Conservation (phyloP, 495 filamentous ascomycete species). For the Thermothielavioides terrestris region DNA sequence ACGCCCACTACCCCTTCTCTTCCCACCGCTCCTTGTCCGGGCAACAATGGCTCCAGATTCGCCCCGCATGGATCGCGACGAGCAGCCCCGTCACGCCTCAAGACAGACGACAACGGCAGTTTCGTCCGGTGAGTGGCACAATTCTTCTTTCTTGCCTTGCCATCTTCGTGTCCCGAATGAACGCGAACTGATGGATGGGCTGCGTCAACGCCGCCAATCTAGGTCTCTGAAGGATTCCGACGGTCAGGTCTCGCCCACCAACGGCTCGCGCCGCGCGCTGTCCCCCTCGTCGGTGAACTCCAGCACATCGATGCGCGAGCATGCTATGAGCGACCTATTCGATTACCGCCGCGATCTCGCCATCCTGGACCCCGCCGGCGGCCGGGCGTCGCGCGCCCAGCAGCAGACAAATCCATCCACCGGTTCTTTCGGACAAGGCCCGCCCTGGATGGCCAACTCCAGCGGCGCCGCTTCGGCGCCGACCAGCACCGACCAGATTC, state of each 20-base stretch:
- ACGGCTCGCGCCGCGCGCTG: slow-evolving; percentile 34
- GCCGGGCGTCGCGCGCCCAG: slow-evolving; percentile 41
- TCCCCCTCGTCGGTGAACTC: slow-evolving; percentile 42
- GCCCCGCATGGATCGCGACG: slow-evolving; percentile 30
- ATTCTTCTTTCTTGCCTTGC: slow-evolving; percentile 1
- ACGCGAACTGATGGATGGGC: slow-evolving; percentile 19
- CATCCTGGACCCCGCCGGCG: slow-evolving; percentile 52
- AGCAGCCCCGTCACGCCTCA: slow-evolving; percentile 48
- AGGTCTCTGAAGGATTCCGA: slow-evolving; percentile 36
- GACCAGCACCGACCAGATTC: slow-evolving; percentile 23
- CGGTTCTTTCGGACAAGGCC: slow-evolving; percentile 35
- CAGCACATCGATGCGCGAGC: slow-evolving; percentile 38
- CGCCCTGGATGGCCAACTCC: slow-evolving; percentile 41
- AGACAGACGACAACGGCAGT: slow-evolving; percentile 44
- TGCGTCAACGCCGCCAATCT: slow-evolving; percentile 19
- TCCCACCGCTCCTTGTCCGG: slow-evolving; percentile 35
- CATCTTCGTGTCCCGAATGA: neutral
- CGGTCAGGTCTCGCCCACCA: slow-evolving; percentile 44
- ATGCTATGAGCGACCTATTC: slow-evolving; percentile 47
- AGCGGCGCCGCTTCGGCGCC: slow-evolving; percentile 26
- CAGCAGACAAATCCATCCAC: slow-evolving; percentile 45
- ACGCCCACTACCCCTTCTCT: slow-evolving; percentile 41
- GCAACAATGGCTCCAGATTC: slow-evolving; percentile 29
- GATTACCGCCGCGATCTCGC: slow-evolving; percentile 66
- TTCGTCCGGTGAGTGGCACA: slow-evolving; percentile 33